phyloP scores from a whole-genome alignment of 495 filamentous ascomycete species.

The Tuber melanosporum region DNA sequence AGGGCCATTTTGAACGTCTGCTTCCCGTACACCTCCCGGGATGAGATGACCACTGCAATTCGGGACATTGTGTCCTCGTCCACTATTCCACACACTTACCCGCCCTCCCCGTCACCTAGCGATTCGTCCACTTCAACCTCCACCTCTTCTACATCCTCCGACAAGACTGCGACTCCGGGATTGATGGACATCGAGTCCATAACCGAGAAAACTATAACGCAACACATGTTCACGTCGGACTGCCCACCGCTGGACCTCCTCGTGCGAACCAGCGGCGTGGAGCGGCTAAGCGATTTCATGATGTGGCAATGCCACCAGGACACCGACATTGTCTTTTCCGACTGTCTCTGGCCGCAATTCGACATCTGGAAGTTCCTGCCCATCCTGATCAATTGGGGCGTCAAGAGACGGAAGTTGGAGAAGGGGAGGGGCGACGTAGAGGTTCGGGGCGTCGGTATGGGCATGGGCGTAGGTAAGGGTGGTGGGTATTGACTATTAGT shows the following conservation, averaged over 20 bases:
- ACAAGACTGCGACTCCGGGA: conserved; percentile 30
- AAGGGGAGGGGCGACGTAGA: not conserved
- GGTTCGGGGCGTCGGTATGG: not conserved
- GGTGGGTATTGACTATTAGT: not conserved
- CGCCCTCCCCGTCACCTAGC: conserved; percentile 25
- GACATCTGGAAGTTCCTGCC: conserved; percentile 91
- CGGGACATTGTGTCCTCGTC: conserved; percentile 61
- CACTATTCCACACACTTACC: conserved; percentile 19
- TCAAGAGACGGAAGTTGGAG: not conserved
- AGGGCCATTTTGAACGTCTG: conserved; percentile 88
- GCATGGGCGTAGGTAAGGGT: not conserved
- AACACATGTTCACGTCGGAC: conserved; percentile 75
- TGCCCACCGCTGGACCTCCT: conserved; percentile 84
- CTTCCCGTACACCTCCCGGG: conserved; percentile 92
- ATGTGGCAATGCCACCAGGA: conserved; percentile 94
- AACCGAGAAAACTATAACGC: conserved; percentile 66
- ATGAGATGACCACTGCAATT: conserved; percentile 92
- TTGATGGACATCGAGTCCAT: conserved; percentile 73
- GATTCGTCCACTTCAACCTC: conserved; percentile 14
- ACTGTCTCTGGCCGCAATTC: conserved; percentile 94
- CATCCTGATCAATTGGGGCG: conserved; percentile 50
- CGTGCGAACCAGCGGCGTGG: conserved; percentile 83
- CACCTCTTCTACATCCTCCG: conserved; percentile 25
- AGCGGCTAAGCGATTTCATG: conserved; percentile 92
- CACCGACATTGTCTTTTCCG: conserved; percentile 83